phyloP scores from a whole-genome alignment of 345 rosid species.

The Rubroshorea leprosula region DNA sequence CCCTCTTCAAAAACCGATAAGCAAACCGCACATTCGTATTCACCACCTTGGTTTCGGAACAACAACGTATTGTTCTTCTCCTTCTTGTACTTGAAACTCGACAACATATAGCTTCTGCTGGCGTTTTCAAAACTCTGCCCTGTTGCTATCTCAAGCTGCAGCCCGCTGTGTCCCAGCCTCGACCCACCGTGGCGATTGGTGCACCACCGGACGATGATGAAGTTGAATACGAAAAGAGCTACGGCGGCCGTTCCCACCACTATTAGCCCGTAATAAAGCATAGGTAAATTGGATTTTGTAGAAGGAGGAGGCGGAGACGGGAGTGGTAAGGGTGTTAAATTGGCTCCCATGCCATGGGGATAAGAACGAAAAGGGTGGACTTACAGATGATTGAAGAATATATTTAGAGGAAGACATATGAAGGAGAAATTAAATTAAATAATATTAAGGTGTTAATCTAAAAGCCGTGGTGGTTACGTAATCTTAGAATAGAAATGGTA shows the following conservation, averaged over 20 bases:
- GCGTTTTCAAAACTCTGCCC: conserved; percentile 19
- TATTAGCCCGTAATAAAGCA: conserved; percentile 41
- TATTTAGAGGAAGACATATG: neutral
- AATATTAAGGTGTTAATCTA: neutral
- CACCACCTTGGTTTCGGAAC: conserved; percentile 6
- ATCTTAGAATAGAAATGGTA: neutral
- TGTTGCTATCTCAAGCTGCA: conserved; percentile 11
- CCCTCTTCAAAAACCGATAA: conserved; percentile 33
- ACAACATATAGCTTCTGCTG: conserved; percentile 12
- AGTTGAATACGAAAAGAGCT: conserved; percentile 26
- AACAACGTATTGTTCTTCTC: conserved; percentile 6
- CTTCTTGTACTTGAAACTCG: conserved; percentile 36
- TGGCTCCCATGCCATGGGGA: no score
- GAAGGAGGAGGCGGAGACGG: conserved; percentile 15
- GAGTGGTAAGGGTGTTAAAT: no score
- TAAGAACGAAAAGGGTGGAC: no score
- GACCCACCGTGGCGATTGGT: conserved; percentile 8
- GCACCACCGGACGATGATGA: conserved; percentile 36
- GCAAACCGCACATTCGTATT: conserved; percentile 29
- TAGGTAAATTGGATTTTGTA: conserved; percentile 26
- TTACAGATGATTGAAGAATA: neutral
- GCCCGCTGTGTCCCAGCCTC: neutral
- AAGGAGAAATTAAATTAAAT: neutral
- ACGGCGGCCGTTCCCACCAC: conserved; percentile 33
- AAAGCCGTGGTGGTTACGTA: neutral